Conservation (phyloP, 495 filamentous ascomycete genomes). For the Jackrogersella multiformis region DNA sequence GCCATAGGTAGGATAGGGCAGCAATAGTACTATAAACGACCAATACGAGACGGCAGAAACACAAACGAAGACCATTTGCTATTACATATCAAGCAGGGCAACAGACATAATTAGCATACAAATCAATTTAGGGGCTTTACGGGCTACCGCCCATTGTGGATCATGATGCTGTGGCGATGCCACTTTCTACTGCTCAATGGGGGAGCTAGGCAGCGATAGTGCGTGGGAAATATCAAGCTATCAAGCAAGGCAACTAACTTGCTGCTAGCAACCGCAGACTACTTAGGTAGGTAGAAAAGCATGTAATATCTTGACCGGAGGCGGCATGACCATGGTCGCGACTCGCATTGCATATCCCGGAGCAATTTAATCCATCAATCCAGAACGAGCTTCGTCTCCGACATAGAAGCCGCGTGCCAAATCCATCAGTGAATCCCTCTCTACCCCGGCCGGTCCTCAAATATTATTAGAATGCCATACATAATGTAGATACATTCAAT, state of each 20-base stretch:
- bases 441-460: neutral
- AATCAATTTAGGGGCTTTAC: conserved; percentile 1
- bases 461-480: conserved; percentile 12
- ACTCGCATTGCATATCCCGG: conserved; percentile 25
- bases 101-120: conserved; percentile 1
- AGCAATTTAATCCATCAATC: conserved; percentile 36
- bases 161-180: conserved; percentile 17
- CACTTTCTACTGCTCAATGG: conserved; percentile 7
- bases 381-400: conserved; percentile 15
- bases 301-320: conserved; percentile 11
- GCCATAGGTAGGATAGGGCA: too few relatives aligned
- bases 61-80: neutral
- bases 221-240: conserved; percentile 2
- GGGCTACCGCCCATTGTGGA: conserved; percentile 11
- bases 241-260: conserved; percentile 16
- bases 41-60: neutral
- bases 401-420: conserved; percentile 20
- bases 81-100: conserved; percentile 12
- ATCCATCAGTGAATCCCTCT: conserved; percentile 32
- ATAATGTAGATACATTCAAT: too few relatives aligned
- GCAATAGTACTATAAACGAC: neutral
- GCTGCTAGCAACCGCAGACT: conserved; percentile 17
- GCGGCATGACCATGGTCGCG: conserved; percentile 1
- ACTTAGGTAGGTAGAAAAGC: conserved; percentile 18
- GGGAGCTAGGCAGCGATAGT: conserved; percentile 1